These are phyloP conservation scores for Tuber calosporum DNA, from an alignment of 495 filamentous ascomycete genomes.

Conservation along the genomic window DNA sequence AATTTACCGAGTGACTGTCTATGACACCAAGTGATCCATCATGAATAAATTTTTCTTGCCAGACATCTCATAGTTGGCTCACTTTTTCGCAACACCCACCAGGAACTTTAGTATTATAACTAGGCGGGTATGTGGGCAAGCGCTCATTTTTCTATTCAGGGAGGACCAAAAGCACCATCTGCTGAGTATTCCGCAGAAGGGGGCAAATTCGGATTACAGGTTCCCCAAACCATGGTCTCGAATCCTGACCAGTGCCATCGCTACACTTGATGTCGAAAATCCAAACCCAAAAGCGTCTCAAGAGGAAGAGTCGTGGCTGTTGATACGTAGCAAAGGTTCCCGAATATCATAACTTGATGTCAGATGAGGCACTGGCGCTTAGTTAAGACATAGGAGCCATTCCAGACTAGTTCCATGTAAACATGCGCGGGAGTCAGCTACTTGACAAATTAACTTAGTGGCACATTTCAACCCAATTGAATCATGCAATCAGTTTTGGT, in stretches of 20 bases:
- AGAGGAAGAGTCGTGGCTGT: background rate
- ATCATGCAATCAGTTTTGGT: no score
- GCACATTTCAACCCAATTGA: no score
- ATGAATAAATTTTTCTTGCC: background rate
- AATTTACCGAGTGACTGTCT: constrained; percentile 4
- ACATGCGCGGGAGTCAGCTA: background rate
- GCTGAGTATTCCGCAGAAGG: background rate
- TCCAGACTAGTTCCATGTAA: background rate
- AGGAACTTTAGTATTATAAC: background rate
- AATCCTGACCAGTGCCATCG: background rate
- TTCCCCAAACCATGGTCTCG: background rate
- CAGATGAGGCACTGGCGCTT: background rate
- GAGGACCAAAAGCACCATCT: background rate
- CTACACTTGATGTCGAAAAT: background rate
- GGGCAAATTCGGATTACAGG: background rate
- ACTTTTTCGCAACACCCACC: background rate
- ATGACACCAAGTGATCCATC: background rate
- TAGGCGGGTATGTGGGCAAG: background rate
- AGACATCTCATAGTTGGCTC: background rate
- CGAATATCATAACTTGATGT: no score
- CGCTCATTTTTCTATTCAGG: background rate
- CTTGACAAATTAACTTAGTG: no score
- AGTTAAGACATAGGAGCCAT: background rate
- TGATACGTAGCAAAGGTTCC: background rate
- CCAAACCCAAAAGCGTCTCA: background rate